phyloP scores from a whole-genome alignment of 352 stramenopile genomes.

The Globisporangium okanoganense region DNA sequence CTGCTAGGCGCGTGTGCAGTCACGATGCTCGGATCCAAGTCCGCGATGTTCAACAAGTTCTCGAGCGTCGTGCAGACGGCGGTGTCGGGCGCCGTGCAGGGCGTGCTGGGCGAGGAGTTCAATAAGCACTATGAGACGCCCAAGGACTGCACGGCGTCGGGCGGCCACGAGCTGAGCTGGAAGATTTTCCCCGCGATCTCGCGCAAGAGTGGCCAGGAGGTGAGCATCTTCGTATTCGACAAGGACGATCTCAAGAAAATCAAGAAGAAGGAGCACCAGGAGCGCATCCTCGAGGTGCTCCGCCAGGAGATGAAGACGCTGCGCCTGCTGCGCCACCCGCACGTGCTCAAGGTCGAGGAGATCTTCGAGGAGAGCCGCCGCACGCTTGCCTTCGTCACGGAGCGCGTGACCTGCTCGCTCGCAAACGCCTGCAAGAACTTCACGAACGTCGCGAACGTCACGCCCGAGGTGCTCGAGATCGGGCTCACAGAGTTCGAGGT shows the following conservation, averaged over 20 bases:
- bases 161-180: constrained; percentile 79
- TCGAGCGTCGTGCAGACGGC: constrained; percentile 67
- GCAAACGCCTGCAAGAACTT: constrained; percentile 90
- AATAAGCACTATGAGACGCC: constrained; percentile 84
- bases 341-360: constrained; percentile 90
- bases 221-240: constrained; percentile 86
- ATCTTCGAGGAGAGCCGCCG: constrained; percentile 86
- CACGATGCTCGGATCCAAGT: constrained; percentile 12
- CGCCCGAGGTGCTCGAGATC: constrained; percentile 84
- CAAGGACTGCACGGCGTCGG: constrained; percentile 79
- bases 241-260: constrained; percentile 82
- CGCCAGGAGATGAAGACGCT: constrained; percentile 88
- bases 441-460: constrained; percentile 81
- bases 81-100: constrained; percentile 42
- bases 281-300: constrained; percentile 84
- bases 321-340: constrained; percentile 79
- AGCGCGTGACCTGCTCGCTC: constrained; percentile 87
- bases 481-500: constrained; percentile 86
- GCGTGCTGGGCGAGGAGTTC: constrained; percentile 77
- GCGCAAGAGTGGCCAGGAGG: constrained; percentile 73
- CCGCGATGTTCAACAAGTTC: constrained; percentile 75
- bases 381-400: constrained; percentile 88
- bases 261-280: constrained; percentile 83
- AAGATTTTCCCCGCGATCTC: constrained; percentile 83
- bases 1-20: too few relatives aligned